Conservation (phyloP, 176 grass and related monocot species). For the Hordeum marinum region DNA sequence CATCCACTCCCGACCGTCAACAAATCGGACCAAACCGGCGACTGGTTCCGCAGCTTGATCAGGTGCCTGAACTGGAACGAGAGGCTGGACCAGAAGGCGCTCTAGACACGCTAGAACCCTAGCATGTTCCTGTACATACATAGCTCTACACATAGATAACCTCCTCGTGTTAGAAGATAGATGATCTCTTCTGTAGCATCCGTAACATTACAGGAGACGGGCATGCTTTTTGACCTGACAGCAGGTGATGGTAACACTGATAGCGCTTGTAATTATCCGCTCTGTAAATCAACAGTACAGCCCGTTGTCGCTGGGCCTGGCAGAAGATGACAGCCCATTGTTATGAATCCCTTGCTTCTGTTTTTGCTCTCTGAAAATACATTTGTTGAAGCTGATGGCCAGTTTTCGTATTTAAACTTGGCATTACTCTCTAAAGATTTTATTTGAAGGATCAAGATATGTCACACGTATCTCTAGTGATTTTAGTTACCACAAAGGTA, state of each 20-base stretch:
- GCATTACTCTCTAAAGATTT: no score
- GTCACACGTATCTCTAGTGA: no score
- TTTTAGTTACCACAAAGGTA: no score
- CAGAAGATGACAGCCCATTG: neutral
- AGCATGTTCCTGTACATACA: slow-evolving; percentile 14
- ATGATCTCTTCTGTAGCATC: neutral
- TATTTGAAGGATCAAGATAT: no score
- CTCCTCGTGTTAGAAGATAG: neutral
- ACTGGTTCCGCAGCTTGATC: slow-evolving; percentile 94
- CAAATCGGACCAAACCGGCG: slow-evolving; percentile 90
- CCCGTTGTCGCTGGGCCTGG: neutral
- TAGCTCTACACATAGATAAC: slow-evolving; percentile 25
- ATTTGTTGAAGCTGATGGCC: neutral
- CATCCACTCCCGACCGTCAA: slow-evolving; percentile 94
- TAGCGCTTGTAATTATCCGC: neutral
- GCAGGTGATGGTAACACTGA: neutral
- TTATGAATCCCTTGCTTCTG: neutral
- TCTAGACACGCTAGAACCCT: slow-evolving; percentile 33
- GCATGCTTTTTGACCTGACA: slow-evolving; percentile 8
- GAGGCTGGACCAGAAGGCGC: slow-evolving; percentile 83
- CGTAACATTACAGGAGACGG: slow-evolving; percentile 4
- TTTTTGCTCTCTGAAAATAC: no score
- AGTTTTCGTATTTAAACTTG: no score
- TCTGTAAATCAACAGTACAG: neutral
- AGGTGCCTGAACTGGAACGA: slow-evolving; percentile 98